Base-by-base conservation (phyloP, 768 basidiomycete species). In the Trametes cingulata region DNA sequence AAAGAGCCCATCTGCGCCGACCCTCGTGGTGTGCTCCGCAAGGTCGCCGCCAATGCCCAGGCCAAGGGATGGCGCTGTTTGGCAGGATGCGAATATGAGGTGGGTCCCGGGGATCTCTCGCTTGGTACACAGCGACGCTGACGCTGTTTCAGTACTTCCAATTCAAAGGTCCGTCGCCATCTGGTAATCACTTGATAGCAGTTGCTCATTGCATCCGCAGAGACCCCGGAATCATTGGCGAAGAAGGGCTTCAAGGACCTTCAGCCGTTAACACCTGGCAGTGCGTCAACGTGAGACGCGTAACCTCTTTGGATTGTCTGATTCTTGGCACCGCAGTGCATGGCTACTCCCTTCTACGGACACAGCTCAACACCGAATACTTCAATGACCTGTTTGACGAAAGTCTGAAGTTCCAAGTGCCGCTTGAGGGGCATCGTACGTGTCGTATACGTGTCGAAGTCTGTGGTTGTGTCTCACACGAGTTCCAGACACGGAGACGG, bases 61-160 rank as follows among this genome's bases (percentile, higher is more conserved):
- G 71, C 75, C 29, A 59, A 73, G 2, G 85, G 82, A 1, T 82
- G 82, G 64, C 76, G 84, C 29, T 91, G 93, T 68, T 80, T 86
- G 67, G 86, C 92, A n/a, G 95, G 94, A 9, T 84, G 91, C 8
- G 96, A 99, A 75, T 98, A 92, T 66, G 97, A 99, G 82, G 94
- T 90, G 68, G 52, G 81, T 72, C 37, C 56, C n/a, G n/a, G n/a
- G 41, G 45, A 27, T 22, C 12, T 22, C 19, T 14, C 20, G 59
- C 25, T n/a, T 14, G 20, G 14, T 36, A 19, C 15, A 5, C 20
- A 12, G n/a, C 4, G 24, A 12, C 42, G 6, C 56, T 35, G 20
- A 47, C 52, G 25, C 65, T 19, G n/a, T 40, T 15, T 9, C 58
- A 93, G 91, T 93, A 91, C 69, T 94, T 93, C 71, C 91, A 93